A percentile compares a stretch with the other conserved stretches of the same genome.
Evolutionary conservation across 306 rosid species (phyloP).

Genomic region (Mimosa bimucronata): DNA sequence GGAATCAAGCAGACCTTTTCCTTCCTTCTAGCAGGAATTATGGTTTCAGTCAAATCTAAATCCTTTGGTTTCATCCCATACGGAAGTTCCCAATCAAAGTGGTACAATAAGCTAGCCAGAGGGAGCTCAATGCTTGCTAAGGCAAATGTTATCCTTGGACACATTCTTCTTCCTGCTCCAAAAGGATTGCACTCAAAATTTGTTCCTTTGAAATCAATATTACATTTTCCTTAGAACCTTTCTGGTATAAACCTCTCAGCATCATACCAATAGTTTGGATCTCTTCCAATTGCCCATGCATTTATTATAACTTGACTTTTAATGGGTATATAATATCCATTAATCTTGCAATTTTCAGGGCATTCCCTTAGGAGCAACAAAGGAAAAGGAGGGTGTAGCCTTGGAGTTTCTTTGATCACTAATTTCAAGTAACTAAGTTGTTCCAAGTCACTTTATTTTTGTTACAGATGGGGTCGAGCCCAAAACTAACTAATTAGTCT

Average conservation of each 20-base stretch:
- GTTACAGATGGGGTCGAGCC: no score
- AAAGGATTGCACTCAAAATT: constrained; percentile 30
- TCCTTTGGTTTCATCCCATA: constrained; percentile 16
- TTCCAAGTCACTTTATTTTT: background rate
- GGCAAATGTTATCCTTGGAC: constrained; percentile 18
- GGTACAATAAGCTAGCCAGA: background rate
- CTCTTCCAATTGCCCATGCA: background rate
- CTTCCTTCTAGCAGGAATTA: background rate
- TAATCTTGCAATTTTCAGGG: background rate
- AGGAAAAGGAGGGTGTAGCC: background rate
- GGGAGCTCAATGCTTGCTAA: constrained; percentile 18
- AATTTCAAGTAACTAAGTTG: background rate
- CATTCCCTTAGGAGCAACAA: background rate
- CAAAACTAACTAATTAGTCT: no score
- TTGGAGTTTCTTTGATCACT: background rate
- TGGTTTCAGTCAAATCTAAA: constrained; percentile 9
- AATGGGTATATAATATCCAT: background rate
- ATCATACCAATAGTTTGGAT: background rate
- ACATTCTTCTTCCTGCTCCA: constrained; percentile 32
- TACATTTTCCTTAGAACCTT: background rate
- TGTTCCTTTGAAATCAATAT: constrained; percentile 11
- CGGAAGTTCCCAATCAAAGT: constrained; percentile 20
- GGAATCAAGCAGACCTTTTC: background rate
- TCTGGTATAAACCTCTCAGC: constrained; percentile 24
- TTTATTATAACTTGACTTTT: background rate